Conservation (phyloP, 2,329 filamentous ascomycete species). For the Monilinia aucupariae region DNA sequence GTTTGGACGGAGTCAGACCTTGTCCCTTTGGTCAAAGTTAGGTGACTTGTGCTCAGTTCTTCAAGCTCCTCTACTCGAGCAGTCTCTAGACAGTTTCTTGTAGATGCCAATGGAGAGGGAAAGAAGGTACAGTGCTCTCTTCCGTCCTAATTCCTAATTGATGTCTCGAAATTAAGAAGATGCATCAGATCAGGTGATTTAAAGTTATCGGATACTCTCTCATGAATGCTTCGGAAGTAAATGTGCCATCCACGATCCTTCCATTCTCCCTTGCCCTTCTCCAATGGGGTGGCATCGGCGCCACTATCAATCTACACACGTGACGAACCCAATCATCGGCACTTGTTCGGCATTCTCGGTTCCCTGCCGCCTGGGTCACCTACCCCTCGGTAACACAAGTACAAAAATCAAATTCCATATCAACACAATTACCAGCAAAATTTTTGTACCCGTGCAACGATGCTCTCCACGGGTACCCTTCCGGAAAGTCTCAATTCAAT, state of each 20-base stretch:
- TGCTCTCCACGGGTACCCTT: neutral
- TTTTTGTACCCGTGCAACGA: neutral
- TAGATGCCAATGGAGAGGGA: neutral
- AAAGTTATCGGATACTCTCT: neutral
- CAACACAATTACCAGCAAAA: neutral
- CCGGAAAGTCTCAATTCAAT: slow-evolving; percentile 2
- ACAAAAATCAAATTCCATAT: neutral
- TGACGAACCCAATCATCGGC: neutral
- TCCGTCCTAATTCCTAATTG: neutral
- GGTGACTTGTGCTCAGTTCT: neutral
- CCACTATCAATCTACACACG: neutral
- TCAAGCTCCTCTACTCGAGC: neutral
- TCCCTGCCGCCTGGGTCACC: neutral
- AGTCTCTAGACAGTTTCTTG: neutral
- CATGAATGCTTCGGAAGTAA: neutral
- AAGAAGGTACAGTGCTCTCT: neutral
- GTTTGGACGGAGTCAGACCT: neutral
- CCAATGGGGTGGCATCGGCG: neutral
- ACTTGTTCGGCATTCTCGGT: neutral
- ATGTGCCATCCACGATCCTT: neutral
- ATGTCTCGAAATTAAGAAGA: neutral
- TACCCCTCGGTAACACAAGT: neutral
- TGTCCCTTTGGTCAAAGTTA: neutral
- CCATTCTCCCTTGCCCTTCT: neutral
- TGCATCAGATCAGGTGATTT: neutral